Evolutionary conservation across 768 basidiomycete genomes (phyloP).

Genomic region (Naganishia onofrii): DNA sequence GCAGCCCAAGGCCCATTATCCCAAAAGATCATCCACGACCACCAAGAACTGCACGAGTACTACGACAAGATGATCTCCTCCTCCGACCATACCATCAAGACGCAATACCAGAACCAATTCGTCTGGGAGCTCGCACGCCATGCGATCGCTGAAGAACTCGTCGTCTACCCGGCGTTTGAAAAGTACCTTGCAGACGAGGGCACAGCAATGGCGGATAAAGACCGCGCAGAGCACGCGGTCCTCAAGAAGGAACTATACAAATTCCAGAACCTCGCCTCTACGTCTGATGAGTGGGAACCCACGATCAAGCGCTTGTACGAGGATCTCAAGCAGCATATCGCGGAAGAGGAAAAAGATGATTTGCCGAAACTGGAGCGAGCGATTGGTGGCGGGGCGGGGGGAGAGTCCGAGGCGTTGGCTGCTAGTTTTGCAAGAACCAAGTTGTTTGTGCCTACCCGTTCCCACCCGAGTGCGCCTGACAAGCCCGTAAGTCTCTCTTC

Average conservation of each 20-base stretch:
- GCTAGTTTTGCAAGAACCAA: conserved; percentile 34
- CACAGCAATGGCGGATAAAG: conserved; percentile 34
- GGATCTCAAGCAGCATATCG: conserved; percentile 32
- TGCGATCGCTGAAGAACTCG: conserved; percentile 36
- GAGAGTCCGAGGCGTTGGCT: conserved; percentile 27
- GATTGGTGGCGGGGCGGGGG: conserved; percentile 4
- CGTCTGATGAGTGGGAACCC: conserved; percentile 26
- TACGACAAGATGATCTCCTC: conserved; percentile 34
- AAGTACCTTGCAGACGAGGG: conserved; percentile 30
- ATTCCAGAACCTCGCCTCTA: conserved; percentile 32
- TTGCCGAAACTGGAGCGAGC: conserved; percentile 32
- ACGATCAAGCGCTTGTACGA: conserved; percentile 31
- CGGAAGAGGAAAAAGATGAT: conserved; percentile 33
- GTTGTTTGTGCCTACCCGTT: conserved; percentile 37
- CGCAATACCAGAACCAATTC: conserved; percentile 37
- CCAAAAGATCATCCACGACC: conserved; percentile 32
- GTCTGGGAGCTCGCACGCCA: conserved; percentile 37
- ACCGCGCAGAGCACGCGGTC: conserved; percentile 30
- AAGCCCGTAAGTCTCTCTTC: conserved; percentile 34
- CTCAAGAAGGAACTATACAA: conserved; percentile 25
- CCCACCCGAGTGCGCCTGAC: conserved; percentile 35
- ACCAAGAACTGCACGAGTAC: conserved; percentile 34
- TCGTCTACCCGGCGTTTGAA: conserved; percentile 37
- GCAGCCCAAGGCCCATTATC: neutral
- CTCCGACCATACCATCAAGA: conserved; percentile 23